Evolutionary conservation across 2,329 filamentous ascomycete species (phyloP), one percentile per base, ranked within the genome.

Genomic region (Hypocrella siamensis): DNA sequence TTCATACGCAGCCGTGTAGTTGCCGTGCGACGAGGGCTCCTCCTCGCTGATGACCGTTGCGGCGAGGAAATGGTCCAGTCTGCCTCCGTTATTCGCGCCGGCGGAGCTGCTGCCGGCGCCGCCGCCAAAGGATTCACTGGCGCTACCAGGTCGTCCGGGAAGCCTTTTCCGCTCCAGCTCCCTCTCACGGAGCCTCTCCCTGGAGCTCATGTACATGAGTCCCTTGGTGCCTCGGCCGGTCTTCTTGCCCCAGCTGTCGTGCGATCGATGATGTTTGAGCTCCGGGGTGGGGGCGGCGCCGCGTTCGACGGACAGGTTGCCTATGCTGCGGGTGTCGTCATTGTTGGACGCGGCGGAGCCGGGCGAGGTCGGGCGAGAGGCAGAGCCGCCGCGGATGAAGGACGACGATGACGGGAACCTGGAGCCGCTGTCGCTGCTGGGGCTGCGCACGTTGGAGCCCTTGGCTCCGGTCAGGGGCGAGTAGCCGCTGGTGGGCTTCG

Each of bases 401-500:
- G 67, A 70, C 44, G 66, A 70, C 27, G 81, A 48, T 10, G 70
- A 68, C 15, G 67, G 63, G 26, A 55, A 54, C 25, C 58, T 52
- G 19, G 67, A 63, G 26, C 56, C 54, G 26, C 58, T 52, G 19
- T 69, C 67, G 37, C 61, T 61, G 32, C 56, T 55, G 15, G 64
- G 60, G 18, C 60, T 71, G 38, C 63, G 71, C 2, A 40, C 43
- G 21, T 38, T 40, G 15, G 63, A 61, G 12, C 56, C 69, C 42
- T 65, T 74, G 36, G 66, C 65, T 1, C 75, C 70, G n/a, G 78
- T 84, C 31, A 81, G 56, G 14, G 75, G 58, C 8, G 80, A 85
- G 44, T 75, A 72, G 33, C 80, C 81, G 31, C 79, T 83, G 1
- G 81, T 81, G 6, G 77, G 79, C 51, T 86, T 86, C 19, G 83